Percentiles rank a stretch among this genome's conserved stretches.
phyloP scores from a whole-genome alignment of 495 filamentous ascomycete genomes.

The Tuber calosporum region DNA sequence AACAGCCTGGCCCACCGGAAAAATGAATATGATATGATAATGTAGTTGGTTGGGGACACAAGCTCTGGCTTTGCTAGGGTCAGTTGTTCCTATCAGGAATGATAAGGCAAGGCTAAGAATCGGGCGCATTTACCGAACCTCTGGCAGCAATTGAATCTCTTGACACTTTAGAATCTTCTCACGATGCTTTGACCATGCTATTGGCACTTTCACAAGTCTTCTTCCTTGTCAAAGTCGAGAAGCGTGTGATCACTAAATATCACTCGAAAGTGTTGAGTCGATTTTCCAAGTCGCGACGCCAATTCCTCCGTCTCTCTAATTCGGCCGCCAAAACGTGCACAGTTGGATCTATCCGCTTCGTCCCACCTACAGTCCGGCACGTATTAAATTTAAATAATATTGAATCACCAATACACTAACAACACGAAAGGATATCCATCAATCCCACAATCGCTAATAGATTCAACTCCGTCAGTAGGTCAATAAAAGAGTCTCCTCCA shows the following conservation, averaged over 20 bases:
- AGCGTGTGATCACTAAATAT: not conserved
- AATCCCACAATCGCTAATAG: not conserved
- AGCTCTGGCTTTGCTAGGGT: no score
- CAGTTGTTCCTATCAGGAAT: not conserved
- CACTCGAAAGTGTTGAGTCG: not conserved
- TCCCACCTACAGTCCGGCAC: not conserved
- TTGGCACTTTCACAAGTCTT: rapidly evolving
- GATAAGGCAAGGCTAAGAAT: not conserved
- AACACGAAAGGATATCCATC: not conserved
- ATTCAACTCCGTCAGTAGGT: not conserved
- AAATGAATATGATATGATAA: not conserved
- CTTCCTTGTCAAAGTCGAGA: not conserved
- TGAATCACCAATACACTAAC: not conserved
- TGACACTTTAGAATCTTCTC: not conserved
- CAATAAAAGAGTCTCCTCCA: not conserved
- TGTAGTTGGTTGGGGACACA: not conserved
- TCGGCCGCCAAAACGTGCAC: not conserved
- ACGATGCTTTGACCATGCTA: not conserved
- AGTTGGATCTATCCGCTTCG: not conserved
- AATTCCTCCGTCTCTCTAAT: not conserved
- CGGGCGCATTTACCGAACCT: not conserved
- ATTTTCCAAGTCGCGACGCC: not conserved
- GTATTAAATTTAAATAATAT: not conserved
- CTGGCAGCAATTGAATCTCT: not conserved
- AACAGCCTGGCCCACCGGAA: not conserved